A percentile compares a stretch with the other conserved stretches of the same genome.
phyloP scores from a whole-genome alignment of 148 eudicot genomes.

The Oxyria digyna region DNA sequence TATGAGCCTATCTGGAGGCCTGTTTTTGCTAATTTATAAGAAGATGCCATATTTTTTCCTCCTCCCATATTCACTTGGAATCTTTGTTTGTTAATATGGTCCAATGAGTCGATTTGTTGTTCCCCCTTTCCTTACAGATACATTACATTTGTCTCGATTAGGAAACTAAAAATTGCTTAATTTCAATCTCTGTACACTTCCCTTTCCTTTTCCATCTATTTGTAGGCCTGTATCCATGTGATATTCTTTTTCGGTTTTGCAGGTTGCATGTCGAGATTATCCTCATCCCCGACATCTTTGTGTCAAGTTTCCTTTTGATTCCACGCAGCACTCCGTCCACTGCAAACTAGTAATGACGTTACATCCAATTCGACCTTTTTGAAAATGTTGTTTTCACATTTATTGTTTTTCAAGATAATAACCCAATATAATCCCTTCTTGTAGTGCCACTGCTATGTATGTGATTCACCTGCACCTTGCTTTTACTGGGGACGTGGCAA shows the following conservation, averaged over 20 bases:
- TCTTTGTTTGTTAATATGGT: background rate
- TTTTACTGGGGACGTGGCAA: constrained; percentile 52
- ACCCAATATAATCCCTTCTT: constrained; percentile 8
- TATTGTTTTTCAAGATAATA: background rate
- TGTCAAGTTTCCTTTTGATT: constrained; percentile 58
- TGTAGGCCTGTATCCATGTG: background rate
- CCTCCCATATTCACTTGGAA: background rate
- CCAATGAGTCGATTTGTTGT: background rate
- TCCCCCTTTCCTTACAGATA: background rate
- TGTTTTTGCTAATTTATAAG: background rate
- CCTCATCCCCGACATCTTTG: constrained; percentile 94
- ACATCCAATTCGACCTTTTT: constrained; percentile 1
- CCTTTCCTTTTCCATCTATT: background rate
- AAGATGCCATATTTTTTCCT: background rate
- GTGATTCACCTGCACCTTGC: constrained; percentile 90
- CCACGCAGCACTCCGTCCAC: constrained; percentile 50
- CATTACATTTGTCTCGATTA: background rate
- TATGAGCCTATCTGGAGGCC: background rate
- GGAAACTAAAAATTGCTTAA: background rate
- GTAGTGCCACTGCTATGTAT: constrained; percentile 96
- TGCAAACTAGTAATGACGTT: constrained; percentile 21
- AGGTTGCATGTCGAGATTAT: constrained; percentile 98
- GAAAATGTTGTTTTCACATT: background rate
- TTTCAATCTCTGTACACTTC: background rate
- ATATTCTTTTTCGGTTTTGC: constrained; percentile 11